Evolutionary conservation across 805 yeast species (phyloP), one percentile per base, ranked within the genome.

Genomic region (Starmerella scarabaei): DNA sequence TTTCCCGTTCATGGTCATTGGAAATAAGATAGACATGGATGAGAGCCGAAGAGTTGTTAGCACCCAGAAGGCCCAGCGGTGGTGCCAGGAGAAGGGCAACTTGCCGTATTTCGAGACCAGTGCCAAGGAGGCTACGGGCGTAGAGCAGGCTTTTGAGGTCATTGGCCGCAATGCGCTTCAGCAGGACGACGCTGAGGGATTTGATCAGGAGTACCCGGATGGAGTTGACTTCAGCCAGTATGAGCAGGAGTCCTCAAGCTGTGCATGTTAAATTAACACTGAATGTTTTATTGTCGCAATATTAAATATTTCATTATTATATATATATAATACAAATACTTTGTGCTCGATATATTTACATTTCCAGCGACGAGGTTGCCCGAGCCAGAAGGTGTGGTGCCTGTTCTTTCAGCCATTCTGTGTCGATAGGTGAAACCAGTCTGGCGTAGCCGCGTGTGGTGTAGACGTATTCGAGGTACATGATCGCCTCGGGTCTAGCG

Each of bases 51-150:
- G 93, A 51, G 76, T 75, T 33, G 80, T 78, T 58, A 64, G 75
- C 55, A 52, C 67, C 28, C 73, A 73, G 54, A 66, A 71, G 48
- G 82, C 79, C 8, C 74, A 72, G 52, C 73, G 73, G 34, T 68
- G 72, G 59, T 74, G 80, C 40, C 72, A 69, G 41, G 69, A 72
- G 36, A 61, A 71, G 48, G 80, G 93, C 62, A 83, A 85, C 48
- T 68, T 85, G 45, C 97, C 98, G 3, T 76, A 86, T 44, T 88
- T 91, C 56, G 94, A 88, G 61, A 88, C 98, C n/a, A 77, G 91
- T 67, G 98, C 98, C 16, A 91, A 88, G 65, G 95, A 85, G 59
- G 85, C 91, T 14, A 82, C 86, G 36, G 93, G 93, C 52, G 94
- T 88, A 27, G 95, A 86, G 56, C 77, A 80, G 53, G 97, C 97